phyloP scores from a whole-genome alignment of 306 rosid species.

The Fragaria vesca region DNA sequence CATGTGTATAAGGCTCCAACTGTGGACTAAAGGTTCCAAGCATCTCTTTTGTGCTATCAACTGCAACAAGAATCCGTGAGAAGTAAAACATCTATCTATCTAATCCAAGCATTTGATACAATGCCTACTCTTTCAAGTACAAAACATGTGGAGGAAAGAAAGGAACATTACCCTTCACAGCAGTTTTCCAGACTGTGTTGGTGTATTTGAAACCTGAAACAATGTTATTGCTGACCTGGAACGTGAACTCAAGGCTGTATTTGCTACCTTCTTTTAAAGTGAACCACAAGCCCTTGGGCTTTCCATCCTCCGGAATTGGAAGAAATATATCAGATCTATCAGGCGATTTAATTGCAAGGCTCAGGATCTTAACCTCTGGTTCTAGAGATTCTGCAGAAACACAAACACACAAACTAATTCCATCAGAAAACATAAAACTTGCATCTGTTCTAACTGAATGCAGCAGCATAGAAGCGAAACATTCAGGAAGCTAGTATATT shows the following conservation, averaged over 20 bases:
- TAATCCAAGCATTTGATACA: not conserved
- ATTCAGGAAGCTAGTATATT: not conserved
- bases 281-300: slow-evolving; percentile 84
- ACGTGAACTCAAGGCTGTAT: slow-evolving; percentile 71
- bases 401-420: slow-evolving; percentile 8
- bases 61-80: slow-evolving; percentile 42
- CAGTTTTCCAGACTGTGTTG: slow-evolving; percentile 91
- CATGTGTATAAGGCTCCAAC: slow-evolving; percentile 69
- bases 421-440: slow-evolving; percentile 8
- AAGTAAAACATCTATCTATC: not conserved
- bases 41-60: slow-evolving; percentile 85
- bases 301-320: slow-evolving; percentile 72
- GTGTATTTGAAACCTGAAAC: slow-evolving; percentile 96
- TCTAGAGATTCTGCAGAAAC: slow-evolving; percentile 62
- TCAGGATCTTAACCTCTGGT: slow-evolving; percentile 84
- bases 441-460: not conserved
- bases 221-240: slow-evolving; percentile 77
- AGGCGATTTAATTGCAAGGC: slow-evolving; percentile 72
- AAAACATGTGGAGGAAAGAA: not conserved
- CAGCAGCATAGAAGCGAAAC: not conserved
- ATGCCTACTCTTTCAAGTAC: not conserved
- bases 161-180: slow-evolving; percentile 56
- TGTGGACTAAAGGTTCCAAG: slow-evolving; percentile 94
- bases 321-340: slow-evolving; percentile 75
- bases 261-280: slow-evolving; percentile 97